Conservation (phyloP, 352 stramenopile species). For the Globisporangium nunn region DNA sequence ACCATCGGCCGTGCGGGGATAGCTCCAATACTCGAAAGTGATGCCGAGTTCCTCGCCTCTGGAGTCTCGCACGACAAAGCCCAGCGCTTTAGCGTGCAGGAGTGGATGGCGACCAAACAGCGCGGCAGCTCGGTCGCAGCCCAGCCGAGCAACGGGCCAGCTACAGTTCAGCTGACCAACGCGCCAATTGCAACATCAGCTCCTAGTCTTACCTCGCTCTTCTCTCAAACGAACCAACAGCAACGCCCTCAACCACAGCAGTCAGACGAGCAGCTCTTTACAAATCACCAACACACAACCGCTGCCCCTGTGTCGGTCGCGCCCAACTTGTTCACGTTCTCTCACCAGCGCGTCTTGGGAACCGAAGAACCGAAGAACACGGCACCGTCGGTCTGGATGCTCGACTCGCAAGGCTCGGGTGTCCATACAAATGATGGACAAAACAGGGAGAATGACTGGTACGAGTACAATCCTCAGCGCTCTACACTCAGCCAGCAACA, state of each 20-base stretch:
- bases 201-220: neutral
- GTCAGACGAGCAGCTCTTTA: neutral
- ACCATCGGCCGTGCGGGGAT: neutral
- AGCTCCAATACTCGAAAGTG: conserved; percentile 24
- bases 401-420: neutral
- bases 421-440: neutral
- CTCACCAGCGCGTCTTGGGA: conserved; percentile 2
- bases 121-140: conserved; percentile 20
- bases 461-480: conserved; percentile 23
- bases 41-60: conserved; percentile 41
- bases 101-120: conserved; percentile 67
- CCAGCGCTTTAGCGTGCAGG: conserved; percentile 55
- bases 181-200: neutral
- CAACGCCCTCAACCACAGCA: neutral
- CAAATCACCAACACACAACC: neutral
- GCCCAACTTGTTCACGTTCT: neutral
- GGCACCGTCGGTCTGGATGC: conserved; percentile 3
- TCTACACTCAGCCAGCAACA: conserved; percentile 8
- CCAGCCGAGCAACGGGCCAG: conserved; percentile 15
- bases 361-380: neutral
- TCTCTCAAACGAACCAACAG: neutral
- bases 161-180: neutral
- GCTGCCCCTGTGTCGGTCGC: neutral
- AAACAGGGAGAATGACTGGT: conserved; percentile 3
- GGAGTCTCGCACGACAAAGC: conserved; percentile 70